These are phyloP conservation scores for Phytophthora idaei DNA, from an alignment of 352 stramenopile genomes.

Conservation along the genomic window DNA sequence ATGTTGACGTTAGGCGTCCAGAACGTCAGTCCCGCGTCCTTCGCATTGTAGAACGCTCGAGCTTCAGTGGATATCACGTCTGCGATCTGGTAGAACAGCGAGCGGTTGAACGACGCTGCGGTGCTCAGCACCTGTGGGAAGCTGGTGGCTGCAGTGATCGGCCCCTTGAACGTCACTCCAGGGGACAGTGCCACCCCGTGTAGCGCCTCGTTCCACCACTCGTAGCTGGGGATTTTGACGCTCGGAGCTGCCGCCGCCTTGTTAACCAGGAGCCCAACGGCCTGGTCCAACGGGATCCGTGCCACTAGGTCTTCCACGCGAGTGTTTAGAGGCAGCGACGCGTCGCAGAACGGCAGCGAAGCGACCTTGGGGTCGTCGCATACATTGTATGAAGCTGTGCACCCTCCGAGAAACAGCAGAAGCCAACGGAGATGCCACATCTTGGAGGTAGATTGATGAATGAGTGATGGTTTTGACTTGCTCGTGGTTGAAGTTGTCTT, in stretches of 20 bases:
- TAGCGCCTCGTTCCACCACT: conserved; percentile 91
- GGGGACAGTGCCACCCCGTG: conserved; percentile 85
- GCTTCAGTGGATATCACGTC: conserved; percentile 85
- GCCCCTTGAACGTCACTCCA: conserved; percentile 56
- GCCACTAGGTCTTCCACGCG: conserved; percentile 74
- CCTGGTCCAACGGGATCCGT: conserved; percentile 69
- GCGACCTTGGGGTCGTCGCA: conserved; percentile 54
- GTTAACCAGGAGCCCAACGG: conserved; percentile 73
- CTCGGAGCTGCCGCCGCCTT: conserved; percentile 41
- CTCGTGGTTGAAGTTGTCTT: conserved; percentile 31
- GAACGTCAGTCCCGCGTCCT: conserved; percentile 84
- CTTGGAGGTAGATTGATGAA: conserved; percentile 16
- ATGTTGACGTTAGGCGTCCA: conserved; percentile 96
- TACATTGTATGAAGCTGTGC: conserved; percentile 42
- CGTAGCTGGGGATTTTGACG: conserved; percentile 67
- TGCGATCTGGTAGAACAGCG: conserved; percentile 81
- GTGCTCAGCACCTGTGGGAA: conserved; percentile 89
- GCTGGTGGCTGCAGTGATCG: conserved; percentile 78
- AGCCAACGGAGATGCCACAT: conserved; percentile 16
- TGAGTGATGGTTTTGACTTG: conserved; percentile 7
- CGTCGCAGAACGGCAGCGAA: conserved; percentile 74
- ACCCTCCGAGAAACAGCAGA: conserved; percentile 9
- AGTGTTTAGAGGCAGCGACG: conserved; percentile 44
- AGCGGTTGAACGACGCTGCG: conserved; percentile 86
- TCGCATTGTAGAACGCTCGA: conserved; percentile 78